Base-by-base conservation (phyloP, 305 asterid genomes). In the Rubia occidens region DNA sequence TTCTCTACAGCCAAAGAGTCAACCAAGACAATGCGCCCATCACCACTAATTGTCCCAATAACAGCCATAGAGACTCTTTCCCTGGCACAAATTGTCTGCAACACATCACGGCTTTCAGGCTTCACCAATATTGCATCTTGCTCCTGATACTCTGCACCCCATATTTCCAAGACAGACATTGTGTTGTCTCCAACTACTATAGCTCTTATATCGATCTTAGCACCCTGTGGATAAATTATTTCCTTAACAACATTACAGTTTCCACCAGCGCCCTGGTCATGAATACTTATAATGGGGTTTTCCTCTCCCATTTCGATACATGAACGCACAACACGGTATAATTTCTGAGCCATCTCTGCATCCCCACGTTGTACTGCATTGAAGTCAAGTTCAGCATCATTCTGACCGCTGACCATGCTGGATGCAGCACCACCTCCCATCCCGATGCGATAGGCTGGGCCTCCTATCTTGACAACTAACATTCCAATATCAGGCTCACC, bases 361-460 rank as follows among this genome's bases (percentile, higher is more conserved):
- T 93, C 97, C 59, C 98, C 98, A 69, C 98, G 98, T 74, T 93
- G 98, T 43, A 88, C 98, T 4, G 97, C 98, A 59, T 93, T 93
- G 70, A 93, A 93, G 75, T 93, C 98, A 60, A 93, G 90, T 79
- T 93, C 97, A 24, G 91, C 95, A 65, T 82, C 88, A 60, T 93
- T 90, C 78, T 93, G 98, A 61, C 98, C 98, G 78, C 97, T 93
- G 64, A 90, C 98, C 98, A 93, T 93, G 84, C 97, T 93, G 66
- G 98, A 93, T 32, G 98, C 97, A 79, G 98, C 98, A 76, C 98
- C 97, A 62, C 98, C 97, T 11, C 98, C 97, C 98, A 93, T 90
- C 62, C 97, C 98, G 74, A 90, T 90, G 62, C 96, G 96, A 76
- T 93, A 93, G 6, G 97, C 97, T 11, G 97, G 98, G 59, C 98